Evolutionary conservation across 805 yeast species (phyloP), one percentile per base, ranked within the genome.

Genomic region (Myxozyma lipomycoides): DNA sequence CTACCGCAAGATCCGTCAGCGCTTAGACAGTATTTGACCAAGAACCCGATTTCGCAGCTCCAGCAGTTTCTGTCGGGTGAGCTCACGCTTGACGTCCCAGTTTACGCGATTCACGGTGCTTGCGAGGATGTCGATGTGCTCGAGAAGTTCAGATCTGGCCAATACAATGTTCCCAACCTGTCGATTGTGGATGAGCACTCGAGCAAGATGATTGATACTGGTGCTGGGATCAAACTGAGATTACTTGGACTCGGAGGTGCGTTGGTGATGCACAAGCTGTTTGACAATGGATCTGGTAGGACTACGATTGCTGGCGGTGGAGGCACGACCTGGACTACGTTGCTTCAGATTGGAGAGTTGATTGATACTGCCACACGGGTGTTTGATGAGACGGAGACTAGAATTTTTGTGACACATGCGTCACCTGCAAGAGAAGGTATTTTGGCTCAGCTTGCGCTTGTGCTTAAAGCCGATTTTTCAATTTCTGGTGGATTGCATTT

Each of bases 91-190:
- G 67, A 67, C 36, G 78, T 75, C 2, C 93, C 95, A 0, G 86
- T 86, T 0, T 86, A 85, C 68, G 79, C 90, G 2, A 78, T 83
- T n/a, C 82, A 78, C 60, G 93, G 93, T 0, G 82, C 84, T 65
- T 73, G 82, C 49, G 95, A 85, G 64, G 95, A 85, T 64, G 79
- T 86, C 1, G 62, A 75, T 2, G 86, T 86, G 21, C 67, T 85
- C 39, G 78, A 81, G 56, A 78, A 78, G 69, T 78, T 85, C 65
- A 74, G 81, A 48, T 65, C 70, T 46, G 84, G 84, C 3, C 67
- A 71, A 10, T 75, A 78, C 55, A 46, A 55, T 1, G 73, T 85
- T 3, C 78, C 79, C 15, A 86, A 86, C 63, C 67, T 85, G 49
- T 67, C 70, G 56, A 62, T 86, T 3, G 71, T 85, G 32, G 89